Base-by-base conservation (phyloP, 495 filamentous ascomycete species). In the Choiromyces venosus region DNA sequence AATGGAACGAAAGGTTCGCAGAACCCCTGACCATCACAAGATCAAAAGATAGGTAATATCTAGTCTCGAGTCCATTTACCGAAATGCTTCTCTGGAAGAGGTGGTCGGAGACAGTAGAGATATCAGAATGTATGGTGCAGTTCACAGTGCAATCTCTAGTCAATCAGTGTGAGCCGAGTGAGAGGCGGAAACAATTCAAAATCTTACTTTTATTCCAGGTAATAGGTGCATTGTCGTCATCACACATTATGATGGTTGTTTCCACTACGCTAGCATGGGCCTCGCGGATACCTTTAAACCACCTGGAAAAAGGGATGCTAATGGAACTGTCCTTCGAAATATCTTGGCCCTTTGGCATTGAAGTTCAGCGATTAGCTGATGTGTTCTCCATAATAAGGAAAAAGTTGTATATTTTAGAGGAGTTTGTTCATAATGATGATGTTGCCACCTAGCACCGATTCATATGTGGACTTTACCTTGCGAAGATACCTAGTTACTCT, bases 21-120 rank as follows among this genome's bases (percentile, higher is more conserved):
- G 73, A 76, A 66, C 69, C 52, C 52, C 71, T 72, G 9, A 70
- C 71, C 74, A 76, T 77, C 40, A 69, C 66, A 10, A 76, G 14
- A 5, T 10, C 39, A 29, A 71, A 77, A 16, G 3, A 1, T 37
- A 72, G n/a, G 21, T 46, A 12, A 61, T 66, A 64, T 37, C 39
- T 37, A 4, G 71, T 67, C 33, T 66, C 29, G 4, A 9, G 69
- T 68, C 56, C 69, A 69, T 33, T 10, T 65, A n/a, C 73, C 74
- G 4, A 65, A 66, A 21, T 67, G 39, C 2, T 69, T 44, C 9
- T 70, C 40, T 12, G 19, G 10, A 52, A 25, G 6, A 25, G 21
- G 16, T 21, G 18, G 42, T 19, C 8, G 2, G 16, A 0, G 18
- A 7, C 42, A 19, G 16, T 44, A 19, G 0, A 19, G 18, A 44